Evolutionary conservation across 805 yeast genomes (phyloP), one percentile per base, ranked within the genome.

Genomic region (Wickerhamiella bombiphila): DNA sequence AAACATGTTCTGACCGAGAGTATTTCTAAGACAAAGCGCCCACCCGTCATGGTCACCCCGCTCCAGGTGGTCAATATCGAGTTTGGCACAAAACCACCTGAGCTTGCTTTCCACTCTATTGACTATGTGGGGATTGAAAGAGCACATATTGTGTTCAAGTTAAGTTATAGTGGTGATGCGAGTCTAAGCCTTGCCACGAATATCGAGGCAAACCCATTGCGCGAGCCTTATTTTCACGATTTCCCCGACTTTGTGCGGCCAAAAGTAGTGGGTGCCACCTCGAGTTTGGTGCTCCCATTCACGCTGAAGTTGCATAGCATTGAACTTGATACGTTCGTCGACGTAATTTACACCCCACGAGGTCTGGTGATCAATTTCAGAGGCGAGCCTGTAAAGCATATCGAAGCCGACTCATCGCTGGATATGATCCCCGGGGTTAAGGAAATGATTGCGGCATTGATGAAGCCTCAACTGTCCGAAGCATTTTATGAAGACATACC

Each of bases 91-190:
- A 60, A 65, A 8, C 74, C 88, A 1, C 93, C 93, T 1, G 63
- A 65, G 39, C 72, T 80, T 44, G 88, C 78, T 54, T 76, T 80
- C 22, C 60, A 79, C 43, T 88, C 80, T 4, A 39, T 50, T 11
- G 42, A 38, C 20, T 40, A 79, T 51, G 59, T 80, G 29, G 82
- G 71, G 5, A 64, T 64, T 14, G 54, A 63, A 78, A 49, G 86
- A 76, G 19, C 55, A 30, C 55, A 59, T 26, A 51, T 60, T 14
- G 77, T 80, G n/a, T 80, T 80, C 63, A 75, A 76, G 46, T 66
- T 80, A 46, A 74, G 71, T 45, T 80, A 81, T 54, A 60, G 64
- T 29, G 93, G 93, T 2, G 83, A 80, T 54, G 80, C 85, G 18
- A 68, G 68, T 40, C 65, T 80, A 32, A 74, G 80, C 1, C 62